These are phyloP conservation scores for Chalciporus pseudorubinellus DNA, from an alignment of 768 basidiomycete genomes.

Conservation along the genomic window DNA sequence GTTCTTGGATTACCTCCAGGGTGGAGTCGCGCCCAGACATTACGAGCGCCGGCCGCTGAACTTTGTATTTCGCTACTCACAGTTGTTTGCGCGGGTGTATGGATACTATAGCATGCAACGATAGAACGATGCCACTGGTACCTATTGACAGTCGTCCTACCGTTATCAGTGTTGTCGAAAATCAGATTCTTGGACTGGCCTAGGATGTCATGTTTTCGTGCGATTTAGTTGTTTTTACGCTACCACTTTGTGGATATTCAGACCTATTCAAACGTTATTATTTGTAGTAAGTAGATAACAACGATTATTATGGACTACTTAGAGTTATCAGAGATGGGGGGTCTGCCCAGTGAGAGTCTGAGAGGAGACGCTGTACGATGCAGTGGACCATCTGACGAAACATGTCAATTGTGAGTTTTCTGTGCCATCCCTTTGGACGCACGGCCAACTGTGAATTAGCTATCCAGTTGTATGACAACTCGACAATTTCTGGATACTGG, in stretches of 20 bases:
- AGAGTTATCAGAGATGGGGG: too few relatives aligned
- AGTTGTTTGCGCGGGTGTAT: conserved; percentile 8
- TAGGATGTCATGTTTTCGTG: background rate
- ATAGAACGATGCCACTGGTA: background rate
- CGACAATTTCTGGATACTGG: too few relatives aligned
- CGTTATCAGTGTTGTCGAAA: background rate
- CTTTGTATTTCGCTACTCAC: conserved; percentile 13
- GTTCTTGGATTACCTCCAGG: conserved; percentile 67
- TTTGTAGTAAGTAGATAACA: background rate
- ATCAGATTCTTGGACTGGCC: background rate
- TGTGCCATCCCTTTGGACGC: too few relatives aligned
- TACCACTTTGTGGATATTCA: background rate
- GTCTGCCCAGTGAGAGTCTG: too few relatives aligned
- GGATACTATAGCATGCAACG: conserved; percentile 15
- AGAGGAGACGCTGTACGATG: too few relatives aligned
- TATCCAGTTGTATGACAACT: too few relatives aligned
- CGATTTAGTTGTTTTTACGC: background rate
- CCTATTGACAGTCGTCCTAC: background rate
- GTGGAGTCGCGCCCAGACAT: conserved; percentile 34
- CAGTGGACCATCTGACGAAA: too few relatives aligned
- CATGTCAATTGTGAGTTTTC: too few relatives aligned
- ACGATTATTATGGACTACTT: background rate
- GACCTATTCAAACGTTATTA: too few relatives aligned
- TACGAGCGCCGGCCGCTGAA: conserved; percentile 7
- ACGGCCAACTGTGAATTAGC: too few relatives aligned